Percentiles rank a stretch among this genome's conserved stretches.
These are phyloP conservation scores for Arthrobotrys conoides DNA, from an alignment of 2,329 filamentous ascomycete species.

Conservation along the genomic window DNA sequence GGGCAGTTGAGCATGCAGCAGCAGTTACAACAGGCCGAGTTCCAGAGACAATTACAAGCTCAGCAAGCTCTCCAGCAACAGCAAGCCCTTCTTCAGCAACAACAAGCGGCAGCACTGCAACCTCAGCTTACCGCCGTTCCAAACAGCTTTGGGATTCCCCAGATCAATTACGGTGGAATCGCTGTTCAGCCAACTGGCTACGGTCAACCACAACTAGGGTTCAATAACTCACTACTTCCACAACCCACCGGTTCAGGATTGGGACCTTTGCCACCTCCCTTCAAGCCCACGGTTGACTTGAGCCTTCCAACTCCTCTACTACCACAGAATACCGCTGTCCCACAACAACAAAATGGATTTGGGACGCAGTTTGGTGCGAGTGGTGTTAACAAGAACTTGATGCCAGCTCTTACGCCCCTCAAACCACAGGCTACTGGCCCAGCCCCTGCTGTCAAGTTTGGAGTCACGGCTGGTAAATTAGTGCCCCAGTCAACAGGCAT, in stretches of 20 bases:
- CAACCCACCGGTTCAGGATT: conserved; percentile 70
- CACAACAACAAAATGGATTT: conserved; percentile 69
- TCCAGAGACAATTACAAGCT: conserved; percentile 67
- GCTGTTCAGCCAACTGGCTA: conserved; percentile 70
- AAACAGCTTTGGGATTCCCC: conserved; percentile 64
- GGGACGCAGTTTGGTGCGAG: conserved; percentile 69
- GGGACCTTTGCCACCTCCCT: conserved; percentile 74
- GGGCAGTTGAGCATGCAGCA: conserved; percentile 44
- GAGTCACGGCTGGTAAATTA: conserved; percentile 79
- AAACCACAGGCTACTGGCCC: conserved; percentile 86
- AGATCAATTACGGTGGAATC: conserved; percentile 65
- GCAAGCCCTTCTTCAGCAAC: conserved; percentile 68
- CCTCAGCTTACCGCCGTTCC: conserved; percentile 63
- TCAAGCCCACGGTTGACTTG: conserved; percentile 72
- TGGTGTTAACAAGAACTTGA: conserved; percentile 73
- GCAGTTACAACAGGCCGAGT: conserved; percentile 67
- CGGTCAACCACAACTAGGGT: conserved; percentile 72
- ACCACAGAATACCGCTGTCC: conserved; percentile 69
- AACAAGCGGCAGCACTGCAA: conserved; percentile 66
- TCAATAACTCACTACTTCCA: conserved; percentile 68
- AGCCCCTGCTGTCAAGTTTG: conserved; percentile 88
- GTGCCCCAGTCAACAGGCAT: conserved; percentile 85
- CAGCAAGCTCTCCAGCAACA: conserved; percentile 69
- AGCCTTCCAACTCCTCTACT: conserved; percentile 67
- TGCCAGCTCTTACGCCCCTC: conserved; percentile 73